Evolutionary conservation across 345 rosid genomes (phyloP).

Genomic region (Gossypium arboreum): DNA sequence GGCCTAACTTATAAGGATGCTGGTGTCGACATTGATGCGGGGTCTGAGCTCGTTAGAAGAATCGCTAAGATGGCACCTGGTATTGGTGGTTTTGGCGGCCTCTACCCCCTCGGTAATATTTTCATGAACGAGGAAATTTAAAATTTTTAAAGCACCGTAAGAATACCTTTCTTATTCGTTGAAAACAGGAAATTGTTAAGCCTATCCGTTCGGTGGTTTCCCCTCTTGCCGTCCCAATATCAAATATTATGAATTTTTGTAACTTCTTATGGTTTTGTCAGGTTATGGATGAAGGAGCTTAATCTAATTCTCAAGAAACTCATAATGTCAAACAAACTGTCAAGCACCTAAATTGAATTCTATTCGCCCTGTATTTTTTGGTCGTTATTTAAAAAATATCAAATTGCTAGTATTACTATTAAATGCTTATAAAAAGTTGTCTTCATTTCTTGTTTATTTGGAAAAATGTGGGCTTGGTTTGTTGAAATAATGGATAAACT

Average conservation of each 20-base stretch:
- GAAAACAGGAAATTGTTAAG: neutral
- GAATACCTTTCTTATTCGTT: neutral
- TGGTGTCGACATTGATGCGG: slow-evolving; percentile 50
- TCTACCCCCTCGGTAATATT: slow-evolving; percentile 69
- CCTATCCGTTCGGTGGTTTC: neutral
- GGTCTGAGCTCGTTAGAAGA: slow-evolving; percentile 76
- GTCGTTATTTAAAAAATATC: neutral
- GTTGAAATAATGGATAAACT: slow-evolving; percentile 8
- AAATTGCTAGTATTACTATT: neutral
- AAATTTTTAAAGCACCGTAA: neutral
- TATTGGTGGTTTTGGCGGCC: slow-evolving; percentile 93
- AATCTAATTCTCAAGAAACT: neutral
- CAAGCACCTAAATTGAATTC: neutral
- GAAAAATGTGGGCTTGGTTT: neutral
- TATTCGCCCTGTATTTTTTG: too few relatives aligned
- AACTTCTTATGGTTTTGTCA: neutral
- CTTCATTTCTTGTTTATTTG: neutral
- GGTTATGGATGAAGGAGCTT: neutral
- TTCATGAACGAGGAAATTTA: neutral
- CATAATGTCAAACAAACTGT: neutral
- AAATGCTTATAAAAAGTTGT: neutral
- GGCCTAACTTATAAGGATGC: slow-evolving; percentile 71
- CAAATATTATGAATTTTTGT: neutral
- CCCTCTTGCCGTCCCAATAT: neutral
- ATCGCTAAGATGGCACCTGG: slow-evolving; percentile 92